Percentiles rank a stretch among this genome's conserved stretches.
These are phyloP conservation scores for Teratosphaeriaceae sp. DNA, from an alignment of 2,329 filamentous ascomycete genomes.

Conservation along the genomic window DNA sequence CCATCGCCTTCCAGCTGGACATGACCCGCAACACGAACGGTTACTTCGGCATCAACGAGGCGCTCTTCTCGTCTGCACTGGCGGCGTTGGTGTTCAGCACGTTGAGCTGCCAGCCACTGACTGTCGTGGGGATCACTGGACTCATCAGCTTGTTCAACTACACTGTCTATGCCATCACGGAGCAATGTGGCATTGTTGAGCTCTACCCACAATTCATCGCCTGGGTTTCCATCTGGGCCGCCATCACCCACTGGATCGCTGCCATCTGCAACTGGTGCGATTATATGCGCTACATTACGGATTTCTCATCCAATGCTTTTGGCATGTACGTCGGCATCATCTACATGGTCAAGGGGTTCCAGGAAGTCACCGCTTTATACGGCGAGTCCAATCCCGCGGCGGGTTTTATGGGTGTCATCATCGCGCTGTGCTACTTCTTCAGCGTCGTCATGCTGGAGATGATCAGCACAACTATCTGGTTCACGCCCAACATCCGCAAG, in stretches of 20 bases:
- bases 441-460: slow-evolving; percentile 46
- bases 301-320: slow-evolving; percentile 49
- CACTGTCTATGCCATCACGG: slow-evolving; percentile 53
- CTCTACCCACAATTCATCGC: slow-evolving; percentile 50
- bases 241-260: slow-evolving; percentile 51
- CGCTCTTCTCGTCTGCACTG: slow-evolving; percentile 49
- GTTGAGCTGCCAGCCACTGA: slow-evolving; percentile 47
- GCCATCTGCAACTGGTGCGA: slow-evolving; percentile 48
- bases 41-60: slow-evolving; percentile 51
- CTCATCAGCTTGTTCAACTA: slow-evolving; percentile 51
- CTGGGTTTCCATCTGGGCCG: slow-evolving; percentile 52
- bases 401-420: slow-evolving; percentile 45
- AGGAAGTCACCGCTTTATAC: slow-evolving; percentile 49
- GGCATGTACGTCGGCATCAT: slow-evolving; percentile 52
- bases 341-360: slow-evolving; percentile 51
- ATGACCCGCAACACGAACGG: slow-evolving; percentile 50
- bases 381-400: slow-evolving; percentile 28
- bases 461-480: slow-evolving; percentile 40
- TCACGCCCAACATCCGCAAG: slow-evolving; percentile 39
- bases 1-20: slow-evolving; percentile 52
- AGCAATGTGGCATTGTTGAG: slow-evolving; percentile 38
- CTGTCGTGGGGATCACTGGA: slow-evolving; percentile 52
- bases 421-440: slow-evolving; percentile 47
- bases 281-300: slow-evolving; percentile 54
- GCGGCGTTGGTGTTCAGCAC: slow-evolving; percentile 50